A percentile compares a stretch with the other conserved stretches of the same genome.
Evolutionary conservation across 75 land plant species (phyloP).

Genomic region (Chamaecyparis obtusa): DNA sequence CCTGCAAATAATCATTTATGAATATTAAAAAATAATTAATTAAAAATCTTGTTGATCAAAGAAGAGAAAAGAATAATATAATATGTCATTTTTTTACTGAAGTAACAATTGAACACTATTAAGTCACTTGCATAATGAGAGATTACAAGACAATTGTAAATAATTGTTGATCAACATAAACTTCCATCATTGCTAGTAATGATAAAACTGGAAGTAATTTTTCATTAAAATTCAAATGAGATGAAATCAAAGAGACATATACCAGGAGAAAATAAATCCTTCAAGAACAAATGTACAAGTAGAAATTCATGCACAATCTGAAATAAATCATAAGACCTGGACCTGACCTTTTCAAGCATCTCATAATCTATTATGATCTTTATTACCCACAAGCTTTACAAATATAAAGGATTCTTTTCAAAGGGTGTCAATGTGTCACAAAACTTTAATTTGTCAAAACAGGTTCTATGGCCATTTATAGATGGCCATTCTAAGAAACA

Average conservation of each 20-base stretch:
- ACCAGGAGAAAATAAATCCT: not conserved
- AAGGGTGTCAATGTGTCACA: not conserved
- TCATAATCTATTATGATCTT: not conserved
- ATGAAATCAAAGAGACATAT: not conserved
- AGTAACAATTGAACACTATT: not conserved
- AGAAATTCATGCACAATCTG: slow-evolving; percentile 2
- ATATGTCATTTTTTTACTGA: not conserved
- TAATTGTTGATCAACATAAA: not conserved
- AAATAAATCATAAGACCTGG: not conserved
- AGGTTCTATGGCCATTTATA: not conserved
- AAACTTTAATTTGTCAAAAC: not conserved
- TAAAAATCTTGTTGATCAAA: not conserved
- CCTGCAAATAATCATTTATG: slow-evolving; percentile 30
- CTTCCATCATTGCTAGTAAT: not conserved
- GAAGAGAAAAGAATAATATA: not conserved
- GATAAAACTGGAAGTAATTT: not conserved
- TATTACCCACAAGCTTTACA: not conserved
- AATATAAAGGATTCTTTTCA: not conserved
- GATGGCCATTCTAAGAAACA: not conserved
- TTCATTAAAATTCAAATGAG: not conserved
- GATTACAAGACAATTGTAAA: not conserved
- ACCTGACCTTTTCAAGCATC: not conserved
- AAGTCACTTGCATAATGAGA: not conserved
- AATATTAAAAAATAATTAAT: not conserved
- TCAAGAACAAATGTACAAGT: not conserved